Evolutionary conservation across 345 rosid genomes (phyloP).

Genomic region (Citrus mangshanensis): DNA sequence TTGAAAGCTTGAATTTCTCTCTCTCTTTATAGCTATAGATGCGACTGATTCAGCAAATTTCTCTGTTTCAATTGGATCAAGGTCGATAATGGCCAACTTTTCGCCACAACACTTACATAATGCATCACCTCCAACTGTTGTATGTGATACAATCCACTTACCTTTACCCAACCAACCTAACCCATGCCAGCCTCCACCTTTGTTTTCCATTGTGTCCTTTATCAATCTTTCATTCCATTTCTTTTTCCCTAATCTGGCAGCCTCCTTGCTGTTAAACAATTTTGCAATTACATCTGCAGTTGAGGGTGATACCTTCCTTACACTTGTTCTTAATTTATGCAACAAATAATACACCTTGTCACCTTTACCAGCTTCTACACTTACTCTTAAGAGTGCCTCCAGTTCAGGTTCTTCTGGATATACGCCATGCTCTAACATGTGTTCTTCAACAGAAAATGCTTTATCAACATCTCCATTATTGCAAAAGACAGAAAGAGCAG

Average conservation of each 20-base stretch:
- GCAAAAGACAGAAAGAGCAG: constrained; percentile 54
- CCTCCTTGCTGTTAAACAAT: constrained; percentile 55
- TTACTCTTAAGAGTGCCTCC: constrained; percentile 51
- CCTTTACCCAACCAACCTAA: constrained; percentile 73
- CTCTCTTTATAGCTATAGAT: constrained; percentile 51
- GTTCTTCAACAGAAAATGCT: constrained; percentile 58
- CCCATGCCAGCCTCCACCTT: constrained; percentile 81
- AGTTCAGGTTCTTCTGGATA: constrained; percentile 63
- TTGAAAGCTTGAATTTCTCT: constrained; percentile 52
- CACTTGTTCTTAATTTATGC: constrained; percentile 52
- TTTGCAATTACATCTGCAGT: constrained; percentile 41
- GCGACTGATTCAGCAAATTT: constrained; percentile 62
- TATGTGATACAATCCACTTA: constrained; percentile 43
- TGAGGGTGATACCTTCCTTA: constrained; percentile 48
- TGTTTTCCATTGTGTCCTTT: constrained; percentile 36
- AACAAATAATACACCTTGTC: constrained; percentile 62
- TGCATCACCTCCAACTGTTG: constrained; percentile 43
- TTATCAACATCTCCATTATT: constrained; percentile 36
- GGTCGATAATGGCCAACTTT: constrained; percentile 55
- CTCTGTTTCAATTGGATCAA: constrained; percentile 62
- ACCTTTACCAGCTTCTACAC: constrained; percentile 45
- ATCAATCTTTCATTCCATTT: constrained; percentile 38
- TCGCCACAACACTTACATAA: constrained; percentile 56
- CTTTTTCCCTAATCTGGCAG: constrained; percentile 49
- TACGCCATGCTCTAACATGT: constrained; percentile 67